A percentile compares a stretch with the other conserved stretches of the same genome.
Conservation (phyloP, 2,329 filamentous ascomycete genomes). For the Colletotrichum australisinense region DNA sequence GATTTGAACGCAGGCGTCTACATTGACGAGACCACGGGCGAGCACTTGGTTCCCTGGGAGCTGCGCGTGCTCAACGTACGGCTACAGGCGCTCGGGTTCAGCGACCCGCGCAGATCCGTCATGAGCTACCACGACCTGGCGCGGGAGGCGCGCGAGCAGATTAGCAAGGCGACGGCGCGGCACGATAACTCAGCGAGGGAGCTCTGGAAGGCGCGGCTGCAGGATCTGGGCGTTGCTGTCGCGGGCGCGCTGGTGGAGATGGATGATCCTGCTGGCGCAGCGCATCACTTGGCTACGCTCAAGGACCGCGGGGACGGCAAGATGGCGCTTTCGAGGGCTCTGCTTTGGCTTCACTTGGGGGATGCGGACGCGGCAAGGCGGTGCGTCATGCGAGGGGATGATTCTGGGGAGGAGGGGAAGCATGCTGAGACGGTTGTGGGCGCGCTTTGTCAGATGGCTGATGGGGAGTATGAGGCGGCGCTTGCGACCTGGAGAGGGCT, state of each 20-base stretch:
- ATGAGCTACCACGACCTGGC: constrained; percentile 93
- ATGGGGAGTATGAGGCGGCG: constrained; percentile 77
- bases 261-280: constrained; percentile 86
- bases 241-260: constrained; percentile 81
- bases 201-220: constrained; percentile 78
- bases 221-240: constrained; percentile 78
- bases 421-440: constrained; percentile 62
- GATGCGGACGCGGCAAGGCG: constrained; percentile 75
- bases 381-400: constrained; percentile 53
- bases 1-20: constrained; percentile 70
- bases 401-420: constrained; percentile 43
- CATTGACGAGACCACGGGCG: constrained; percentile 62
- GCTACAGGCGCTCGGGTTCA: constrained; percentile 86
- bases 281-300: constrained; percentile 75
- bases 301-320: constrained; percentile 51
- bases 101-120: constrained; percentile 84
- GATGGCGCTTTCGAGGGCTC: constrained; percentile 62
- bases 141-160: constrained; percentile 75
- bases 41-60: constrained; percentile 86
- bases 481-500: constrained; percentile 69
- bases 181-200: constrained; percentile 66
- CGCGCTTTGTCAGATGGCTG: constrained; percentile 82
- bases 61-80: constrained; percentile 85
- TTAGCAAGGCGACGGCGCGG: constrained; percentile 57
- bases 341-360: constrained; percentile 84